Base-by-base conservation (phyloP, 2,329 filamentous ascomycete species). In the Fusarium napiforme region DNA sequence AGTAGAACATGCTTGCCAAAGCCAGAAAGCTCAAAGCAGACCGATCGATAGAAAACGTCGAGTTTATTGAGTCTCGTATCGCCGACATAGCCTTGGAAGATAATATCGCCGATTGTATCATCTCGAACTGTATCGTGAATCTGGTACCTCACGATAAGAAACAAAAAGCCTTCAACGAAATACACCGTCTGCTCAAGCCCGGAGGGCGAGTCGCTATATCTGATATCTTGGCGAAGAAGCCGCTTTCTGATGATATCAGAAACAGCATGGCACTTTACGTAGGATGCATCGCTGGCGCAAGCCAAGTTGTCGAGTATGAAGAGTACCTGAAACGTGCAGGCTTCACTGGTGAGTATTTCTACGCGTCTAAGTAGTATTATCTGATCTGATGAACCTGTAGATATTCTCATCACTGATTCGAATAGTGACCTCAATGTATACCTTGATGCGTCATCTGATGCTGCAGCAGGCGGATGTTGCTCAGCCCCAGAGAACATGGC, bases 91-190 rank as follows among this genome's bases (percentile, higher is more conserved):
- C 43, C 10, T 21, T 69, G 2, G 3, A 19, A 2, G 28, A 37
- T 2, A 9, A 1, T 4, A 28, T 40, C 0, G 49, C 50, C 5
- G 64, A 69, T 21, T 69, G 67, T 4, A 85, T 92, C 64, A 90
- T 91, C 71, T 88, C 86, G 70, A 92, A 92, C 79, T 92, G 90
- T 67, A 89, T 90, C 32, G 81, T 91, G 67, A 91, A 91, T 71
- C 86, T 91, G 1, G 86, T 91, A 2, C 88, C 88, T 0, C 77
- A 80, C 14, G 64, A 69, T 1, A 87, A 91, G 15, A 91, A 90
- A 75, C 83, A 81, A 10, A 67, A 43, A 1, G 88, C 86, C 0
- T 92, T 92, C 69, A 74, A 79, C 0, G 90, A 92, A 77, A 90
- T 91, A 75, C 83, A 83, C 64, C 85, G 90, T 2, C 71, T 92